phyloP scores from a whole-genome alignment of 129 eudicot genomes.

The Heracleum sosnowskyi region DNA sequence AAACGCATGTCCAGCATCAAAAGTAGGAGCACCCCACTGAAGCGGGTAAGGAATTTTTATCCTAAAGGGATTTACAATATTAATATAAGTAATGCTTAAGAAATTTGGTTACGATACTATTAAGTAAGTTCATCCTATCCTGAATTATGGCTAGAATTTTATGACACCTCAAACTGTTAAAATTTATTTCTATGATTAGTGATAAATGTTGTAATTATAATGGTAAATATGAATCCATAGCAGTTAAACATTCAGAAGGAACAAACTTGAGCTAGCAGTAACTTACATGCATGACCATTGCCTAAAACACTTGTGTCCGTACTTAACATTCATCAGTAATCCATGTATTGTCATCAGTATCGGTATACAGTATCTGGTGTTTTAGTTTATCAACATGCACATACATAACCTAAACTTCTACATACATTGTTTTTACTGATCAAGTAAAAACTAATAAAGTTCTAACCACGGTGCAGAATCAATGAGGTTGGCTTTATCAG shows the following conservation, averaged over 20 bases:
- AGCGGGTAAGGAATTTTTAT: slow-evolving; percentile 95
- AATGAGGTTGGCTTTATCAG: slow-evolving; percentile 87
- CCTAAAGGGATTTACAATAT: slow-evolving; percentile 29
- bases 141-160: background rate
- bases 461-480: slow-evolving; percentile 93
- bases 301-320: background rate
- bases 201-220: background rate
- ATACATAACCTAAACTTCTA: background rate
- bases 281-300: background rate
- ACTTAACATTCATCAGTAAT: background rate
- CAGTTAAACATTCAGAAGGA: background rate
- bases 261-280: background rate
- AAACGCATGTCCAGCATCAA: slow-evolving; percentile 91
- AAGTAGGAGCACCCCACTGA: slow-evolving; percentile 99
- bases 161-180: background rate
- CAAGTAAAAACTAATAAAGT: background rate
- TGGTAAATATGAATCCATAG: background rate
- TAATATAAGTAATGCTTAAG: background rate
- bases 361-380: background rate
- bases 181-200: background rate
- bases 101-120: background rate
- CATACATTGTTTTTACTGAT: background rate
- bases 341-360: background rate
- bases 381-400: background rate
- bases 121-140: background rate